phyloP scores from a whole-genome alignment of 108 stramenopile genomes.

The Nannochloropsis granulata region DNA sequence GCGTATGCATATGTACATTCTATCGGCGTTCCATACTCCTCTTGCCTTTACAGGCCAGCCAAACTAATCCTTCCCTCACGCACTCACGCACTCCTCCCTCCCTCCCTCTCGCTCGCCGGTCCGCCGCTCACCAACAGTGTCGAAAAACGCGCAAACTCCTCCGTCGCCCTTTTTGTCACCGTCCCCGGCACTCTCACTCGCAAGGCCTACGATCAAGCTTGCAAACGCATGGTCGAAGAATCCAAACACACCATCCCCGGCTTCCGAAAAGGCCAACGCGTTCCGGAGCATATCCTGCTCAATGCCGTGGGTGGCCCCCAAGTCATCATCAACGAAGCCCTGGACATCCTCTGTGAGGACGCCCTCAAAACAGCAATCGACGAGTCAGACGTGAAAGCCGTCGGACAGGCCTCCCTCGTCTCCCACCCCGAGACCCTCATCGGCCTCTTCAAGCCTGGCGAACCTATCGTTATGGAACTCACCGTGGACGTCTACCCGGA shows the following conservation, averaged over 20 bases:
- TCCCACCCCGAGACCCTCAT: neutral
- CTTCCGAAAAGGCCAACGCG: neutral
- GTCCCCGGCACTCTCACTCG: neutral
- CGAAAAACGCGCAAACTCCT: neutral
- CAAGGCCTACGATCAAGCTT: neutral
- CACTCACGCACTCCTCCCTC: no score
- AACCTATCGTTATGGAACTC: slow-evolving; percentile 5
- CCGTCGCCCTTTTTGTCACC: neutral
- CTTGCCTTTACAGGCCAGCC: no score
- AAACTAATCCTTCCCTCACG: no score
- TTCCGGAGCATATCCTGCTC: neutral
- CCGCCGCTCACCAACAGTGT: neutral
- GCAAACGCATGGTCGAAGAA: neutral
- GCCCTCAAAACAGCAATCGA: slow-evolving; percentile 6
- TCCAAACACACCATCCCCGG: neutral
- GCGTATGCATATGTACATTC: no score
- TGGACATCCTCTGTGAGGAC: neutral
- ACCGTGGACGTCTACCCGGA: slow-evolving; percentile 4
- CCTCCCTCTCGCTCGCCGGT: neutral
- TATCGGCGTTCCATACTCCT: no score
- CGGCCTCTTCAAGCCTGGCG: neutral
- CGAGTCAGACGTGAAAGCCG: neutral
- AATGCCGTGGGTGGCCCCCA: neutral
- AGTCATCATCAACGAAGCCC: neutral
- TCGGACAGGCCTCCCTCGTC: slow-evolving; percentile 8